Evolutionary conservation across 2,329 filamentous ascomycete genomes (phyloP), one percentile per base, ranked within the genome.

Genomic region (Hypocreales sp.): DNA sequence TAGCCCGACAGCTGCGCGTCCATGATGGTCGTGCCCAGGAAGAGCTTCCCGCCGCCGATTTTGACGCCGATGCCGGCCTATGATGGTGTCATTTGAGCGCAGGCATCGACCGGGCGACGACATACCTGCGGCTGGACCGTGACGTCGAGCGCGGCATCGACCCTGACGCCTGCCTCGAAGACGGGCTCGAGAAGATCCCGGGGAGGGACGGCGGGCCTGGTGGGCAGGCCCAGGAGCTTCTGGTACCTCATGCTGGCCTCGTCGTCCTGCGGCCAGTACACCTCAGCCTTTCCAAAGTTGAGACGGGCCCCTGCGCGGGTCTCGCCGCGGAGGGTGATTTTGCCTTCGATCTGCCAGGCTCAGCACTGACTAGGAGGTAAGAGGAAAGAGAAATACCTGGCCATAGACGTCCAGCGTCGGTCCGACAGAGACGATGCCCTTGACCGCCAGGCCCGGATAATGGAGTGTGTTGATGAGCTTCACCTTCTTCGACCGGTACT

Each of bases 1-100:
- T 28, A 28, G 20, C 26, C 26, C 6, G 26, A 18, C 6, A 28
- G 26, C 11, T 28, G 26, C 10, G 26, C 26, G 20, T 28, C 26
- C 7, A 21, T 20, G 5, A 28, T 16, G 4, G 26, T 15, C 13
- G 18, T 4, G 16, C 26, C 26, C 8, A 5, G 7, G 2, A 10
- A 12, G 2, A 28, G 13, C 3, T 10, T 14, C 7, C 15, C 26
- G 5, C 20, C 20, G 14, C 26, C 26, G n/a, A 28, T 15, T n/a
- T 28, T 23, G n/a, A 28, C 23, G 5, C 26, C 26, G 8, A 28
- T 19, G 21, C 20, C 23, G 3, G 22, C 26, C 26, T 27, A 14
- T 18, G 5, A n/a, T n/a, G n/a, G n/a, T n/a, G n/a, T n/a, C n/a
- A n/a, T n/a, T n/a, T n/a, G n/a, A n/a, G n/a, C n/a, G n/a, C n/a